Evolutionary conservation across 2,329 filamentous ascomycete genomes (phyloP), one percentile per base, ranked within the genome.

Genomic region (Colletotrichum orchidophilum): DNA sequence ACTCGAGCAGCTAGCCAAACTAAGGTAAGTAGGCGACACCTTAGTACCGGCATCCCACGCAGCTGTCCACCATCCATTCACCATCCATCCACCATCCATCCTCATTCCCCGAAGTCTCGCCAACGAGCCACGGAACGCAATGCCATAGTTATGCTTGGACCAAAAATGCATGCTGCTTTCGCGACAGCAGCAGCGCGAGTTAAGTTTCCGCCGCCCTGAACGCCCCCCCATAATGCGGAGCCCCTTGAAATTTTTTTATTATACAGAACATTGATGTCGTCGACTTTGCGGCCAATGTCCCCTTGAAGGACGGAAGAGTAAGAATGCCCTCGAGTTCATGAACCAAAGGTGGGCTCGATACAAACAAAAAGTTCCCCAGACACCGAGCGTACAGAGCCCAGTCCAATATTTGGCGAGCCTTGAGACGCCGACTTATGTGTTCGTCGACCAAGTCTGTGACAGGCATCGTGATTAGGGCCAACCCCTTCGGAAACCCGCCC

Each of bases 401-500:
- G 26, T 15, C 27, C 13, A 24, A 50, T n/a, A 42, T 31, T 62
- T 24, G 31, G n/a, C n/a, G n/a, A 24, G 50, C 29, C 46, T 24
- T 21, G n/a, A 15, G n/a, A 52, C 13, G 13, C 4, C 24, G 33
- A 62, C 42, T 26, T 27, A 2, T 26, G 49, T 15, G 24, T n/a
- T n/a, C n/a, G 26, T 29, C 31, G 13, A 3, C 11, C 18, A 13
- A 63, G 50, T 53, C n/a, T 15, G 18, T 52, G n/a, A 26, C 13
- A 31, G 33, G 26, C n/a, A 11, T 61, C 49, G 46, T 21, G 13
- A 4, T 31, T 39, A 69, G 33, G 69, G 64, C 65, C 64, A 71
- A 46, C 64, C 65, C 27, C 65, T 62, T 31, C 68, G 69, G 65
- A 69, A 69, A 31, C 69, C 65, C 27, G 53, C 59, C 46, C 69